Evolutionary conservation across 306 rosid genomes (phyloP), one percentile per base, ranked within the genome.

Genomic region (Morella rubra): DNA sequence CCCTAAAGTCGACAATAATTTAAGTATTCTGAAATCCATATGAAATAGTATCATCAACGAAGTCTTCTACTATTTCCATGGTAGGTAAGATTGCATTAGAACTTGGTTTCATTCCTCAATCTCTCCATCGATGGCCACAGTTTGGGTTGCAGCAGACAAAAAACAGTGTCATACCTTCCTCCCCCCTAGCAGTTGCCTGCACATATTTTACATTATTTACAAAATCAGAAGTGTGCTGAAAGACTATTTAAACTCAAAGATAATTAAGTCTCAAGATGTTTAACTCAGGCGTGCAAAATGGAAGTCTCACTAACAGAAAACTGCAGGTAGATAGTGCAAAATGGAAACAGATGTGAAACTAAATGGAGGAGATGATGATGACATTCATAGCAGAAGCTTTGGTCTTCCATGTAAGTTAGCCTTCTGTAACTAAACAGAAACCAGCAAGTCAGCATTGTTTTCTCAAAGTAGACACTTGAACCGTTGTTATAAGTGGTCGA

Each of bases 61-160:
- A 27, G 1, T 12, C 67, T 60, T 22, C 10, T 12, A 27, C 44
- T 13, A 32, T 61, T 61, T 61, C 44, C 19, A 32, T 61, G 32
- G 44, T 32, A n/a, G 24, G 37, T 14, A 61, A 61, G 9, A 61
- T 61, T 32, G 44, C 67, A 27, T 60, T 19, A 60, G 15, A 24
- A 60, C 44, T 32, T 61, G 5, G 68, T 55, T 52, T 49, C 53
- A 49, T 49, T 49, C 66, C 37, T 58, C 68, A 88, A 62, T 88
- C 94, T 85, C 89, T 82, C 98, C 96, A 93, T 68, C 89, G 80
- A 81, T 91, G 42, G 41, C 89, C 91, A 58, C 98, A 91, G 73
- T 73, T 87, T 73, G 93, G 96, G 78, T 91, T 93, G 93, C 96
- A 90, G 90, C 95, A 90, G 75, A 93, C 98, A 69, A 89, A 93